phyloP scores from a whole-genome alignment of 352 stramenopile species.

The Globisporangium recalcitrans region DNA sequence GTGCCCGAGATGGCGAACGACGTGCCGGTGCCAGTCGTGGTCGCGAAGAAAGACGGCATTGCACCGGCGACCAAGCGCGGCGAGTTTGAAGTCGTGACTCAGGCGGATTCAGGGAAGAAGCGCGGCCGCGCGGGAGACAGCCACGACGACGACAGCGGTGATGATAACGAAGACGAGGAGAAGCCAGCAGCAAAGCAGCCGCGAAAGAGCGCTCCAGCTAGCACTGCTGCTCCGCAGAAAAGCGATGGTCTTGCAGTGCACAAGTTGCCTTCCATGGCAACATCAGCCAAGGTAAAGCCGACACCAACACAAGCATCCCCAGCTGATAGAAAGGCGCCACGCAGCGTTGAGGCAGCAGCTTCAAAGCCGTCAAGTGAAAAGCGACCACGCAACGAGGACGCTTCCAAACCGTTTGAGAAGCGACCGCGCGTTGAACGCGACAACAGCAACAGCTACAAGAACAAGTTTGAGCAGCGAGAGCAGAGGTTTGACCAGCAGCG shows the following conservation, averaged over 20 bases:
- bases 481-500: conserved; percentile 2
- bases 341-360: neutral
- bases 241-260: too few relatives aligned
- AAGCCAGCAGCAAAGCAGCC: conserved; percentile 9
- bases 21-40: conserved; percentile 10
- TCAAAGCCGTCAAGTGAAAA: conserved; percentile 7
- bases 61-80: conserved; percentile 13
- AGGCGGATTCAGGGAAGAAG: conserved; percentile 24
- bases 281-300: conserved; percentile 6
- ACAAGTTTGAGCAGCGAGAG: conserved; percentile 1
- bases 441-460: neutral
- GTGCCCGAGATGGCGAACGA: conserved; percentile 23
- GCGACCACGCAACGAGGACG: neutral
- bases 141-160: conserved; percentile 17
- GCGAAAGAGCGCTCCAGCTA: neutral
- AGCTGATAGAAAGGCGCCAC: neutral
- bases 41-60: conserved; percentile 5
- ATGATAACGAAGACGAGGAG: conserved; percentile 18
- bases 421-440: conserved; percentile 3
- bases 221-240: conserved; percentile 3
- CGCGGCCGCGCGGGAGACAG: conserved; percentile 25
- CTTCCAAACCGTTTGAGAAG: conserved; percentile 13
- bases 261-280: too few relatives aligned
- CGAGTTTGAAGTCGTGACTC: conserved; percentile 35
- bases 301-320: neutral